Evolutionary conservation across 768 basidiomycete genomes (phyloP).

Genomic region (Zangia roseola): DNA sequence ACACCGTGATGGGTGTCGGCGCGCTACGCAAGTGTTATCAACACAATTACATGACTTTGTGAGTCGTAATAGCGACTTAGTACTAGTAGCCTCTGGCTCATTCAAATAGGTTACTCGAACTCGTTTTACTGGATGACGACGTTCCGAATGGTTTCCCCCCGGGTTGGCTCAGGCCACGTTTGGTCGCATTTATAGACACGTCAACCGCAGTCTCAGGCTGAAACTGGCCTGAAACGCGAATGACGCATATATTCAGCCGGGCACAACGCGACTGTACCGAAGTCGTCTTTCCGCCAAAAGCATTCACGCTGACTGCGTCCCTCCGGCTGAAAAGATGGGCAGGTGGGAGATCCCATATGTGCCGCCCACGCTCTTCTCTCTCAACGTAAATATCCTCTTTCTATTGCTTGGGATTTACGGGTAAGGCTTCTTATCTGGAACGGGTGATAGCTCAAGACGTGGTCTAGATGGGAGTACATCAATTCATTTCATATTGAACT

Average conservation of each 20-base stretch:
- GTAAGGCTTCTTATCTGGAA: too few species aligned
- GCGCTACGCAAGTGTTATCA: too few species aligned
- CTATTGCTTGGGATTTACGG: too few species aligned
- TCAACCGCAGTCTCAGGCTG: neutral
- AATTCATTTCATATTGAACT: too few species aligned
- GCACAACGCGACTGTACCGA: too few species aligned
- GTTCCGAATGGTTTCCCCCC: neutral
- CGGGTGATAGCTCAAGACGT: too few species aligned
- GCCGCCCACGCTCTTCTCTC: neutral
- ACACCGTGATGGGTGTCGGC: too few species aligned
- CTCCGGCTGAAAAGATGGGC: neutral
- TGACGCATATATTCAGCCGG: neutral
- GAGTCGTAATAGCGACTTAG: too few species aligned
- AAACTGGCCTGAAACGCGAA: slow-evolving; percentile 9
- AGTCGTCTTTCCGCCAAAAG: neutral
- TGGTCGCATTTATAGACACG: neutral
- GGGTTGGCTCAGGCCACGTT: neutral
- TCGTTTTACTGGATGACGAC: neutral
- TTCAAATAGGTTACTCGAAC: too few species aligned
- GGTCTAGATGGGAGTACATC: neutral
- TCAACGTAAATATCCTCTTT: too few species aligned
- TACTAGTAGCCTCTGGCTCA: too few species aligned
- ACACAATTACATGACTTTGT: too few species aligned
- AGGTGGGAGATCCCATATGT: neutral
- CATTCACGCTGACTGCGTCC: neutral